Evolutionary conservation across 2,329 filamentous ascomycete species (phyloP).

Genomic region (Sarocladium brachiariae): DNA sequence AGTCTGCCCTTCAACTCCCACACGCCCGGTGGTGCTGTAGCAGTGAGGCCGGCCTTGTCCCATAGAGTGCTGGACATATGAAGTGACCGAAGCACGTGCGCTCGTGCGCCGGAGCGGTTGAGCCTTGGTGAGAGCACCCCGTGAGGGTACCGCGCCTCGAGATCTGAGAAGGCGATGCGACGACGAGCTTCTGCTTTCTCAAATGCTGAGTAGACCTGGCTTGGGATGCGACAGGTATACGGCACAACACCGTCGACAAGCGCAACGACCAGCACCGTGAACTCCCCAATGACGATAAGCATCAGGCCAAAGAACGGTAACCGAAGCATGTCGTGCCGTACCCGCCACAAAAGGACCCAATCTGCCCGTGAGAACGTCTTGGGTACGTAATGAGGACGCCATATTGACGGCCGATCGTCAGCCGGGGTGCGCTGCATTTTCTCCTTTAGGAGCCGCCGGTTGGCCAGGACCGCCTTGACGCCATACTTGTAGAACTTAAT

Average conservation of each 20-base stretch:
- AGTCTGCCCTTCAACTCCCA: conserved; percentile 46
- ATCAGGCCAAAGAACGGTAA: conserved; percentile 73
- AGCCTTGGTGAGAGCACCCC: conserved; percentile 29
- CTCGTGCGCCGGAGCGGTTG: conserved; percentile 21
- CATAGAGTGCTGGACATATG: conserved; percentile 40
- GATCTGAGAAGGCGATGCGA: conserved; percentile 37
- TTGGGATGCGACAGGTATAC: conserved; percentile 73
- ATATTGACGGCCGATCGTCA: conserved; percentile 44
- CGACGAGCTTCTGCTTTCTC: conserved; percentile 49
- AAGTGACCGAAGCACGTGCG: conserved; percentile 36
- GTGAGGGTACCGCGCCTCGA: conserved; percentile 26
- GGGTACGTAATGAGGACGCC: conserved; percentile 26
- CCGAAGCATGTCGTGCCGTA: conserved; percentile 65
- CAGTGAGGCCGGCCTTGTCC: conserved; percentile 37
- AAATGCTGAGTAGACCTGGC: conserved; percentile 56
- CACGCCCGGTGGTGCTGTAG: conserved; percentile 37
- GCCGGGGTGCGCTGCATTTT: conserved; percentile 37
- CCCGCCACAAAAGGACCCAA: conserved; percentile 63
- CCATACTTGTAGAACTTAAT: conserved; percentile 82
- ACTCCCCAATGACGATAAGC: conserved; percentile 74
- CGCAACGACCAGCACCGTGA: conserved; percentile 74
- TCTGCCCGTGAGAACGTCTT: conserved; percentile 51
- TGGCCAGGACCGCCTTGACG: conserved; percentile 65
- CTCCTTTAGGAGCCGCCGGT: conserved; percentile 47
- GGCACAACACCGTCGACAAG: conserved; percentile 67